Conservation (phyloP, 768 basidiomycete species). For the Boletus huronensis region DNA sequence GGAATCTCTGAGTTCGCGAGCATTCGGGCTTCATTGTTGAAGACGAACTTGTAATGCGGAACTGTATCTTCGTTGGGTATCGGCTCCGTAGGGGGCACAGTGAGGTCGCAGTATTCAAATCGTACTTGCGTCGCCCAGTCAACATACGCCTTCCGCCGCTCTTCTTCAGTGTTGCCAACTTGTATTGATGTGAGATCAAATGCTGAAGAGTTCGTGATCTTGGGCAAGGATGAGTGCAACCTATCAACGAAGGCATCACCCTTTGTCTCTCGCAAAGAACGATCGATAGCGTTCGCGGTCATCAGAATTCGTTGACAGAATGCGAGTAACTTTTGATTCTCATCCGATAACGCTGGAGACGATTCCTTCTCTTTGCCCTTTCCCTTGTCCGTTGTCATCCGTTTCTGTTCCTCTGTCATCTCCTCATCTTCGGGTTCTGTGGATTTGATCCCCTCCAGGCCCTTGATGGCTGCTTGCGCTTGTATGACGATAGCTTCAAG, state of each 20-base stretch:
- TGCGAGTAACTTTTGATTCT: slow-evolving; percentile 69
- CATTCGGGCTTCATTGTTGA: slow-evolving; percentile 80
- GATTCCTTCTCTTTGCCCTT: slow-evolving; percentile 54
- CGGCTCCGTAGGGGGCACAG: slow-evolving; percentile 37
- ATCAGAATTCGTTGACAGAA: slow-evolving; percentile 86
- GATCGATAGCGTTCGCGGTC: slow-evolving; percentile 83
- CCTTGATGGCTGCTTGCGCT: slow-evolving; percentile 88
- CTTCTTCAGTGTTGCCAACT: slow-evolving; percentile 62
- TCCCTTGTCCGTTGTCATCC: slow-evolving; percentile 70
- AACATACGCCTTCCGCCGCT: slow-evolving; percentile 64
- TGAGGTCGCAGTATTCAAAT: slow-evolving; percentile 92
- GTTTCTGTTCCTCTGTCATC: slow-evolving; percentile 87
- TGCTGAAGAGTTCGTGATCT: slow-evolving; percentile 53
- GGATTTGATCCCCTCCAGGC: slow-evolving; percentile 63
- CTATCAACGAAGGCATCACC: slow-evolving; percentile 82
- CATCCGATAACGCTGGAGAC: slow-evolving; percentile 50
- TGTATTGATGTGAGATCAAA: slow-evolving; percentile 36
- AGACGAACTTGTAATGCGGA: slow-evolving; percentile 80
- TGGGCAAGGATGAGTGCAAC: slow-evolving; percentile 72
- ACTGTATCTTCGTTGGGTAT: slow-evolving; percentile 46
- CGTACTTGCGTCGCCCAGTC: slow-evolving; percentile 79
- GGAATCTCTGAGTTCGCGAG: slow-evolving; percentile 82
- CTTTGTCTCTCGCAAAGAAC: slow-evolving; percentile 84
- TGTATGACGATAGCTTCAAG: slow-evolving; percentile 91
- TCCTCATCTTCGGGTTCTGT: slow-evolving; percentile 50